phyloP scores from a whole-genome alignment of 805 yeast genomes.

The Metschnikowia orientalis region DNA sequence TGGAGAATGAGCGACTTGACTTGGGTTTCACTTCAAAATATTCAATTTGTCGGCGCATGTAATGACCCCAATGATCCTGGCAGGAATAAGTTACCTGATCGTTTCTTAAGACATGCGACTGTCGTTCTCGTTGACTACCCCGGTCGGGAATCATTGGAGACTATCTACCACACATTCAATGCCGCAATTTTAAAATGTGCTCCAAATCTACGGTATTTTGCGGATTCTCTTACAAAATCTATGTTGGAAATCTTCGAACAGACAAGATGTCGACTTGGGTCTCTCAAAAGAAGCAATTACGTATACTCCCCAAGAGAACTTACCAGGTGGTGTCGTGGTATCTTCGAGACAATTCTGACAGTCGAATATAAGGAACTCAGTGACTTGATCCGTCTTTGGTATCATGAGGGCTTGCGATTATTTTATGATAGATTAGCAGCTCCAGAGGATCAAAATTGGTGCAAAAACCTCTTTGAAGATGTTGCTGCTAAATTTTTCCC shows the following conservation, averaged over 20 bases:
- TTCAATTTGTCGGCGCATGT: constrained; percentile 93
- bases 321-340: constrained; percentile 82
- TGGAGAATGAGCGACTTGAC: constrained; percentile 57
- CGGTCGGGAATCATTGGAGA: constrained; percentile 51
- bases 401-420: constrained; percentile 74
- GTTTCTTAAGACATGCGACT: constrained; percentile 66
- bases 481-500: constrained; percentile 44
- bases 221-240: constrained; percentile 50
- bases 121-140: constrained; percentile 80
- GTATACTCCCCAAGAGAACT: constrained; percentile 86
- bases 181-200: constrained; percentile 52
- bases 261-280: constrained; percentile 40
- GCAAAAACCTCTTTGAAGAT: constrained; percentile 31
- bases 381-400: constrained; percentile 62
- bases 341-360: constrained; percentile 47
- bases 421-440: constrained; percentile 68
- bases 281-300: constrained; percentile 50
- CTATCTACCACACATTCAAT: constrained; percentile 62
- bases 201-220: constrained; percentile 57
- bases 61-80: constrained; percentile 85
- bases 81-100: constrained; percentile 48
- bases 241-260: constrained; percentile 60
- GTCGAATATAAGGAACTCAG: constrained; percentile 29
- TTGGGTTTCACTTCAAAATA: constrained; percentile 62
- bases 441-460: constrained; percentile 45